Percentiles rank a stretch among this genome's conserved stretches.
Conservation (phyloP, 441 rosid species). For the Capsella rubella region DNA sequence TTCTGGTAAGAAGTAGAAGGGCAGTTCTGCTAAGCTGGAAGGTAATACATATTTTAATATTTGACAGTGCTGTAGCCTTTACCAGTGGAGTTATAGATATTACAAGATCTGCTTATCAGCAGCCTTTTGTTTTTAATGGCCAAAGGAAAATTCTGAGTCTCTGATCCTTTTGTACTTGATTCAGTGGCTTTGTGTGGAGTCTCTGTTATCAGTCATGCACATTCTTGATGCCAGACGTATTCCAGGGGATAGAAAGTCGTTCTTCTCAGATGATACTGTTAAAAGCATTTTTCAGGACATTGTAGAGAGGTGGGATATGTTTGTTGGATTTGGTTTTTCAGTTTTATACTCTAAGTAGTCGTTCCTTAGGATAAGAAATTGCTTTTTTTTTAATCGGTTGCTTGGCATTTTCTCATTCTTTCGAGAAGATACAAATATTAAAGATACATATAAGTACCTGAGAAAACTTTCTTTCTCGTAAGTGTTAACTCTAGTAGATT, state of each 20-base stretch:
- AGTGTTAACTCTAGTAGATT: slow-evolving; percentile 13
- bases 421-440: slow-evolving; percentile 8
- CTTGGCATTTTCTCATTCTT: slow-evolving; percentile 19
- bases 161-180: slow-evolving; percentile 42
- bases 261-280: slow-evolving; percentile 73
- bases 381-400: neutral
- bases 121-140: slow-evolving; percentile 5
- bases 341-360: neutral
- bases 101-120: slow-evolving; percentile 18
- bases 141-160: slow-evolving; percentile 1
- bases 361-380: neutral
- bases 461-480: neutral
- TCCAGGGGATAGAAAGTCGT: slow-evolving; percentile 50
- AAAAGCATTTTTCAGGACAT: slow-evolving; percentile 67
- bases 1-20: slow-evolving; percentile 73
- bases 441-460: slow-evolving; percentile 13
- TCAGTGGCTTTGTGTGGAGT: slow-evolving; percentile 94
- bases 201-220: slow-evolving; percentile 69
- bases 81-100: slow-evolving; percentile 9
- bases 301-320: slow-evolving; percentile 81
- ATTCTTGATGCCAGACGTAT: slow-evolving; percentile 59
- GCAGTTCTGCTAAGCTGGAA: slow-evolving; percentile 88
- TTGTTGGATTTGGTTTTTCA: slow-evolving; percentile 30
- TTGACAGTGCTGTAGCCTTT: slow-evolving; percentile 17
- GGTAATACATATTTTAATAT: slow-evolving; percentile 55